phyloP scores from a whole-genome alignment of 2,329 filamentous ascomycete species.

The Aschersonia sp. region DNA sequence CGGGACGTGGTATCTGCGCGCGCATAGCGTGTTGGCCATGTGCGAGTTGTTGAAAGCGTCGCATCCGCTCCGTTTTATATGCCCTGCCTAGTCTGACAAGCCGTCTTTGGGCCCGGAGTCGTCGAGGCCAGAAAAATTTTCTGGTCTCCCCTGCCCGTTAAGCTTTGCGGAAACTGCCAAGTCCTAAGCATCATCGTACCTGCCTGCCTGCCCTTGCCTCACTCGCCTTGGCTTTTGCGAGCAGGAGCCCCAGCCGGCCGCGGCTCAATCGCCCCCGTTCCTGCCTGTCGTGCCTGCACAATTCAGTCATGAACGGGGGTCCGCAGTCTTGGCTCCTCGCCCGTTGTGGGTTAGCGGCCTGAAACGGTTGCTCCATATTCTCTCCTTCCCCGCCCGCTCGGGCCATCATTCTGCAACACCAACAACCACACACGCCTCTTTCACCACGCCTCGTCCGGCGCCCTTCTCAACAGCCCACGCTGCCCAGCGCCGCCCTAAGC shows the following conservation, averaged over 20 bases:
- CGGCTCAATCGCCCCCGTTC: not conserved
- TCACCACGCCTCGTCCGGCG: not conserved
- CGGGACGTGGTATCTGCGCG: not conserved
- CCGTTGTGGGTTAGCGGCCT: not conserved
- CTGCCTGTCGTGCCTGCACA: not conserved
- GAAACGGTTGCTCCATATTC: not conserved
- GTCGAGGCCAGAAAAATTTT: too few species aligned
- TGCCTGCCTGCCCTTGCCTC: not conserved
- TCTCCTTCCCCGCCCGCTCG: slow-evolving; percentile 1
- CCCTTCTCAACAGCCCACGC: not conserved
- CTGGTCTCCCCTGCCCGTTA: too few species aligned
- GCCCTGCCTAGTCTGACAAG: not conserved
- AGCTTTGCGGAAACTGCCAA: too few species aligned
- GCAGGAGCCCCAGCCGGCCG: not conserved
- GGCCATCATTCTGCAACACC: not conserved
- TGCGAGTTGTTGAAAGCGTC: not conserved
- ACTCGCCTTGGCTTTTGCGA: not conserved
- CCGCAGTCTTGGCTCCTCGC: too few species aligned
- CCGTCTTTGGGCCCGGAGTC: not conserved
- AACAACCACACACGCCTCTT: not conserved
- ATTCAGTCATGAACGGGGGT: too few species aligned
- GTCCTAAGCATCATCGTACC: not conserved
- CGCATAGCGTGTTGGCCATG: not conserved
- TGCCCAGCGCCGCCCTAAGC: not conserved
- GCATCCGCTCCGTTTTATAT: not conserved